phyloP scores from a whole-genome alignment of 2,329 filamentous ascomycete species.

The Pezicula rhizophila region DNA sequence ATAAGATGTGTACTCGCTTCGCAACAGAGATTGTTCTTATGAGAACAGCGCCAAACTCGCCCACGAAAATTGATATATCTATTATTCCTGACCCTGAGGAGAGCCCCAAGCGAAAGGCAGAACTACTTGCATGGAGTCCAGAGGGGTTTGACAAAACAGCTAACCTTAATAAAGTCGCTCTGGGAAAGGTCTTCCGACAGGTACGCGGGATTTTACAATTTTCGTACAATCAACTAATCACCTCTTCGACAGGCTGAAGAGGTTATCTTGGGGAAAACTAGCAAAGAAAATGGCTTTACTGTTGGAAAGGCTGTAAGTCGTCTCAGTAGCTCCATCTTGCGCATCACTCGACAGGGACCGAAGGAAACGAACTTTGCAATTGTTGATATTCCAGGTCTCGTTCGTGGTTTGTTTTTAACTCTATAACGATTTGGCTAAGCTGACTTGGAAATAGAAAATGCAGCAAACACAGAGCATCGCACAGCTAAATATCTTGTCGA shows the following conservation, averaged over 20 bases:
- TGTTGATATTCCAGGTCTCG: constrained; percentile 24
- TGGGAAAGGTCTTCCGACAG: constrained; percentile 8
- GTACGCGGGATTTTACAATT: background rate
- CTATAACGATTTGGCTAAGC: background rate
- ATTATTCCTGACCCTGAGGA: constrained; percentile 6
- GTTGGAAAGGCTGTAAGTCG: constrained; percentile 1
- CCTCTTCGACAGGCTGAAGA: constrained; percentile 4
- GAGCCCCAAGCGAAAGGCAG: constrained; percentile 3
- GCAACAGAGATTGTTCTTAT: constrained; percentile 37
- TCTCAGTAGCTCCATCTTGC: constrained; percentile 11
- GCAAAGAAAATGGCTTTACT: background rate
- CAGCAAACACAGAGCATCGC: constrained; percentile 6
- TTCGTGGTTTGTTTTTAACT: constrained; percentile 8
- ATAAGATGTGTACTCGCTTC: constrained; percentile 36
- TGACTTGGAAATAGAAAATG: constrained; percentile 3
- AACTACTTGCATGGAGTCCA: constrained; percentile 5
- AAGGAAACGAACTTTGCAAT: constrained; percentile 17
- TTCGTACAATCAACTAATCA: background rate
- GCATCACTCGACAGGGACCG: constrained; percentile 11
- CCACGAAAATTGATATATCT: constrained; percentile 4
- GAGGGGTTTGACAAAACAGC: constrained; percentile 2
- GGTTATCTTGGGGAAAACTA: constrained; percentile 5
- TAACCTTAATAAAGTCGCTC: constrained; percentile 3
- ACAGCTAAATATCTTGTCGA: constrained; percentile 15
- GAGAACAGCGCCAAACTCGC: constrained; percentile 8